A percentile compares a stretch with the other conserved stretches of the same genome.
phyloP scores from a whole-genome alignment of 78 protist species.

The Monocercomonoides exilis region DNA sequence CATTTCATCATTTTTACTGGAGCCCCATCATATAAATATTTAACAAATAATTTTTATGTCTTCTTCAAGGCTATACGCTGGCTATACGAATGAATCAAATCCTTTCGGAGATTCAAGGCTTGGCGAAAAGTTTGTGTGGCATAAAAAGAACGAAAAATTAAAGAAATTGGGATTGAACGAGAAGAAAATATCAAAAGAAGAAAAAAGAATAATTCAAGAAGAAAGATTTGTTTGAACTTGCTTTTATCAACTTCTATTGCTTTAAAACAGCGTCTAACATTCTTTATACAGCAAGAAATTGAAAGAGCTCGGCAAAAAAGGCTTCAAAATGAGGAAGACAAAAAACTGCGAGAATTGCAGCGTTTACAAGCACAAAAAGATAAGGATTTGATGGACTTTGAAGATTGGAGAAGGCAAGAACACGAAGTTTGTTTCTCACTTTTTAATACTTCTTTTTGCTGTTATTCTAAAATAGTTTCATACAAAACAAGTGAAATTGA shows the following conservation, averaged over 20 bases:
- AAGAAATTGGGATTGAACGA: not conserved
- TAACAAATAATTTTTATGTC: too few species aligned
- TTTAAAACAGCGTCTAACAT: not conserved
- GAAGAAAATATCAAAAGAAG: not conserved
- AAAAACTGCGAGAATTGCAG: slow-evolving; percentile 38
- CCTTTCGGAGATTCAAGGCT: slow-evolving; percentile 70
- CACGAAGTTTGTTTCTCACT: slow-evolving; percentile 9
- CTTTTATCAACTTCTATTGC: too few species aligned
- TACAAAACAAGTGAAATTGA: slow-evolving; percentile 41
- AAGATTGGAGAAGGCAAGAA: slow-evolving; percentile 57
- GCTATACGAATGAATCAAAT: slow-evolving; percentile 58
- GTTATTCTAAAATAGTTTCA: slow-evolving; percentile 78
- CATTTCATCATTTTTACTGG: too few species aligned
- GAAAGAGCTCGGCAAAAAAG: slow-evolving; percentile 59
- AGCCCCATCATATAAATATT: too few species aligned
- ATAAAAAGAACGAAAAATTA: slow-evolving; percentile 46
- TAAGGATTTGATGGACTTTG: slow-evolving; percentile 34
- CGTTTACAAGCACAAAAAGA: slow-evolving; percentile 15
- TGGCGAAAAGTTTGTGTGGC: slow-evolving; percentile 67
- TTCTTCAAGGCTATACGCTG: slow-evolving; percentile 33
- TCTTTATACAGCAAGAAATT: slow-evolving; percentile 35
- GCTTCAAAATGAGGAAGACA: slow-evolving; percentile 60
- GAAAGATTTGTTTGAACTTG: not conserved
- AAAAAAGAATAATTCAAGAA: not conserved
- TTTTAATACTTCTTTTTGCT: too few species aligned